Conservation (phyloP, 2,329 filamentous ascomycete species). For the Chaetothyriales sp. region DNA sequence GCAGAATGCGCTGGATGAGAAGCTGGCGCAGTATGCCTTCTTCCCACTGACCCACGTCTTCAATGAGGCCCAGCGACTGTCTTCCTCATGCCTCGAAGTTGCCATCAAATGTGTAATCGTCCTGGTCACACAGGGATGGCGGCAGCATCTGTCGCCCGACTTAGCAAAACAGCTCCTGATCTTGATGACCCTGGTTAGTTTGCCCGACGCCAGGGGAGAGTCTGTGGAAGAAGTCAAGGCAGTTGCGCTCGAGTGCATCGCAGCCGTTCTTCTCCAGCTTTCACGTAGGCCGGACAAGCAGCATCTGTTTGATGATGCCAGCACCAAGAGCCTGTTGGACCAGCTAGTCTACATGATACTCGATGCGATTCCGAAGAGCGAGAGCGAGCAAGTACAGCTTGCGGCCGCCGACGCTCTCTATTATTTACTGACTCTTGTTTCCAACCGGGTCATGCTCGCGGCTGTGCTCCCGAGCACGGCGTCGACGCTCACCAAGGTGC, state of each 20-base stretch:
- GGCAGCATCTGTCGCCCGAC: conserved; percentile 50
- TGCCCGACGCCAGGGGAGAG: conserved; percentile 48
- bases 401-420: conserved; percentile 52
- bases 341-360: conserved; percentile 69
- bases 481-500: conserved; percentile 60
- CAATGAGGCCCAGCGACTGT: conserved; percentile 55
- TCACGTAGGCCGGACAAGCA: conserved; percentile 36
- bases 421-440: conserved; percentile 47
- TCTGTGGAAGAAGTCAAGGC: conserved; percentile 57
- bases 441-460: conserved; percentile 59
- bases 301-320: conserved; percentile 33
- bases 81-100: conserved; percentile 54
- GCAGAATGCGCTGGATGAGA: conserved; percentile 48
- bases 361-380: conserved; percentile 52
- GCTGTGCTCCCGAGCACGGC: conserved; percentile 79
- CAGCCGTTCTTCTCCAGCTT: conserved; percentile 40
- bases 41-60: conserved; percentile 83
- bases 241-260: conserved; percentile 55
- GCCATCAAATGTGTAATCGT: conserved; percentile 60
- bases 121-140: conserved; percentile 68
- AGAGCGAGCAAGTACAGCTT: conserved; percentile 52
- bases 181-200: conserved; percentile 65
- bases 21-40: conserved; percentile 85
- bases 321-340: conserved; percentile 62
- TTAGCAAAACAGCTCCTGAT: conserved; percentile 75